Evolutionary conservation across 2,329 filamentous ascomycete genomes (phyloP).

Genomic region (Cladophialophora bantiana): DNA sequence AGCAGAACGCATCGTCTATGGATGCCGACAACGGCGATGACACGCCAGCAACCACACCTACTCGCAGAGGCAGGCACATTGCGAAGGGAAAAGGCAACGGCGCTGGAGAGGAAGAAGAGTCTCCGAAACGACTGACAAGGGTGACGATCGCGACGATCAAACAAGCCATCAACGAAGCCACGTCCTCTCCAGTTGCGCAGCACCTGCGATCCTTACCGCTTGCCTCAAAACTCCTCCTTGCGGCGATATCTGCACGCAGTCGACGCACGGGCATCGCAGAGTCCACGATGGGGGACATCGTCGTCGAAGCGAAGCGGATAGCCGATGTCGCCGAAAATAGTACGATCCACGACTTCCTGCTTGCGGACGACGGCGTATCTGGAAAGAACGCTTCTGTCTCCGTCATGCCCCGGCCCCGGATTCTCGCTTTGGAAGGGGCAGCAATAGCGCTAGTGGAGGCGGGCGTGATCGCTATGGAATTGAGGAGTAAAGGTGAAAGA

Average conservation of each 20-base stretch:
- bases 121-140: conserved; percentile 53
- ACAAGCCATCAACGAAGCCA: conserved; percentile 92
- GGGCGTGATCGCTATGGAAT: conserved; percentile 85
- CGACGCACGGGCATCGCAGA: conserved; percentile 85
- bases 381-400: conserved; percentile 39
- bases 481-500: conserved; percentile 75
- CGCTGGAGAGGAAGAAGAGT: conserved; percentile 11
- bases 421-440: conserved; percentile 71
- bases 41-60: conserved; percentile 50
- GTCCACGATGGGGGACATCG: conserved; percentile 84
- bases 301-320: conserved; percentile 82
- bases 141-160: conserved; percentile 95
- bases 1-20: conserved; percentile 50
- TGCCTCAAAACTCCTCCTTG: conserved; percentile 82
- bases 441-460: conserved; percentile 85
- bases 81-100: conserved; percentile 34
- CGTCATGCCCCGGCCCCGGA: conserved; percentile 54
- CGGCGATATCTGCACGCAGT: conserved; percentile 78
- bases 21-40: conserved; percentile 46
- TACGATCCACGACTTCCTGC: conserved; percentile 67
- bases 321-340: conserved; percentile 62
- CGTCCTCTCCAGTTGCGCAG: conserved; percentile 88
- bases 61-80: conserved; percentile 43
- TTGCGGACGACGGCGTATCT: conserved; percentile 47
- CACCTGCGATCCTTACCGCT: conserved; percentile 83